These are phyloP conservation scores for Ehretia macrophylla DNA, from an alignment of 257 asterid genomes.

Conservation along the genomic window DNA sequence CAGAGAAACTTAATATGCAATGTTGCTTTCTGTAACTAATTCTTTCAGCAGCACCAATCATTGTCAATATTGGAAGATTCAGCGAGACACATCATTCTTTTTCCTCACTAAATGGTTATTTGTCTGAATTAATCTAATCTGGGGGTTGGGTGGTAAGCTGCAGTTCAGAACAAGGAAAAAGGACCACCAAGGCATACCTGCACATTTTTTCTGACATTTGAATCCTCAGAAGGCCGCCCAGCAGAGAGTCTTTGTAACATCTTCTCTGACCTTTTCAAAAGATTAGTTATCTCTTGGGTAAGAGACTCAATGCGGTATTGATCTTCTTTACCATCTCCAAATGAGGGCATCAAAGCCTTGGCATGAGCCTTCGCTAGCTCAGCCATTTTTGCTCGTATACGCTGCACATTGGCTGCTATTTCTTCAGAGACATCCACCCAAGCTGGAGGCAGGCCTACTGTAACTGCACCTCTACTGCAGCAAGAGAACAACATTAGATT, in stretches of 20 bases:
- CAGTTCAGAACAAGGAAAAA: background rate
- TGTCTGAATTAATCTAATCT: too few relatives aligned
- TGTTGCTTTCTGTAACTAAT: too few relatives aligned
- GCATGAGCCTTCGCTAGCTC: conserved; percentile 97
- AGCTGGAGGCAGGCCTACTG: conserved; percentile 95
- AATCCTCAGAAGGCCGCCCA: conserved; percentile 90
- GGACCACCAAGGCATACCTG: conserved; percentile 58
- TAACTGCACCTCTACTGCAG: conserved; percentile 71
- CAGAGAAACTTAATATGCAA: too few relatives aligned
- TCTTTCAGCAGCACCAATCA: too few relatives aligned
- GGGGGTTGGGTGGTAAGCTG: too few relatives aligned
- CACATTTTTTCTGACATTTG: conserved; percentile 90
- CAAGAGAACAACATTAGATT: conserved; percentile 13
- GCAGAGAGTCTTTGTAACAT: conserved; percentile 69
- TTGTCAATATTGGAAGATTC: too few relatives aligned
- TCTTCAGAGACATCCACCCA: conserved; percentile 99
- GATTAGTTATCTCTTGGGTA: conserved; percentile 88
- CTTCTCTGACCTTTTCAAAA: conserved; percentile 74
- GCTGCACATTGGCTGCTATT: conserved; percentile 76
- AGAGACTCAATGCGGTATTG: conserved; percentile 84
- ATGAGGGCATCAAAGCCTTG: conserved; percentile 97
- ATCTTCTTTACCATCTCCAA: conserved; percentile 99
- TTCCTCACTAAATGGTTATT: too few relatives aligned
- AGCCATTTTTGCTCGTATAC: conserved; percentile 65
- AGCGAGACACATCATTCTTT: too few relatives aligned